Conservation (phyloP, 2,329 filamentous ascomycete genomes). For the Paraphaeosphaeria minitans region DNA sequence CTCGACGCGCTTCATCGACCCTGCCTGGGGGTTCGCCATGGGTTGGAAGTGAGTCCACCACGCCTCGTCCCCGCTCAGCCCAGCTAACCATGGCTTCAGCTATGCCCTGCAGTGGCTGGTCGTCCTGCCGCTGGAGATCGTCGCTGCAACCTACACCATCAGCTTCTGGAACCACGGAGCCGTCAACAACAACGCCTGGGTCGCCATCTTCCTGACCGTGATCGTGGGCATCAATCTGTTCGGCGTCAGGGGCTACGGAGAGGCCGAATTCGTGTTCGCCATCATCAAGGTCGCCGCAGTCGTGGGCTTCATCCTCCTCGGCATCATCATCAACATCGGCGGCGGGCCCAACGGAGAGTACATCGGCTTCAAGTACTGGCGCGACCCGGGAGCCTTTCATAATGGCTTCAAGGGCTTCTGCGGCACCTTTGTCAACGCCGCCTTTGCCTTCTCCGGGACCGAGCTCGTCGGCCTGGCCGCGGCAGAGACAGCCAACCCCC, state of each 20-base stretch:
- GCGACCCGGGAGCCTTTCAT: conserved; percentile 78
- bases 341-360: conserved; percentile 68
- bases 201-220: conserved; percentile 76
- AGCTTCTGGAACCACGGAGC: conserved; percentile 72
- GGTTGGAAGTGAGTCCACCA: conserved; percentile 70
- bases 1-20: conserved; percentile 89
- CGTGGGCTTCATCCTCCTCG: conserved; percentile 86
- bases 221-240: conserved; percentile 76
- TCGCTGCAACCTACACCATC: conserved; percentile 83
- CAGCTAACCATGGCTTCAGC: conserved; percentile 32
- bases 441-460: conserved; percentile 76
- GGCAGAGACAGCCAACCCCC: conserved; percentile 77
- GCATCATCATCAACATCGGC: conserved; percentile 83
- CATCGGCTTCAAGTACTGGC: conserved; percentile 80
- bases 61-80: background rate
- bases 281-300: conserved; percentile 85
- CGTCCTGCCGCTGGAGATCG: conserved; percentile 82
- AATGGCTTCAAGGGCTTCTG: conserved; percentile 85
- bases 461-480: conserved; percentile 79
- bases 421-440: conserved; percentile 75
- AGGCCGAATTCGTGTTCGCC: conserved; percentile 87
- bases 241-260: conserved; percentile 79
- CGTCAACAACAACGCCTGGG: conserved; percentile 66
- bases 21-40: conserved; percentile 94
- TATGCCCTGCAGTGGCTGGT: conserved; percentile 88